These are phyloP conservation scores for Aphanomyces euteiches DNA, from an alignment of 352 stramenopile species.

Conservation along the genomic window DNA sequence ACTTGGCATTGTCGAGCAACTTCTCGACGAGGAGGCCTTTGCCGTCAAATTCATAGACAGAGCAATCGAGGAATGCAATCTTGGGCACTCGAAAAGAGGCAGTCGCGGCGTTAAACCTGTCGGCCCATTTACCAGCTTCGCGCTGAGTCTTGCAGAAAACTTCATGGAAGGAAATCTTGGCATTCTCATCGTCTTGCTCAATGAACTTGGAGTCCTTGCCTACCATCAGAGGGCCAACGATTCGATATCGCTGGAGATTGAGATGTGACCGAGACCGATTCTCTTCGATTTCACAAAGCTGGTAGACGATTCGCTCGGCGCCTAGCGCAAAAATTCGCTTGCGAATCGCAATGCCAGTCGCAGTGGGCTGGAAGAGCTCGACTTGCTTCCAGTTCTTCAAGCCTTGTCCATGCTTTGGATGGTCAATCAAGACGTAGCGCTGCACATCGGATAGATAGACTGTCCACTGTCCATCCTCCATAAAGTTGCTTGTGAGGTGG, in stretches of 20 bases:
- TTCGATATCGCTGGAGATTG: neutral
- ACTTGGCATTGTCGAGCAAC: slow-evolving; percentile 30
- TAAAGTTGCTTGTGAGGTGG: neutral
- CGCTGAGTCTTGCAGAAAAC: slow-evolving; percentile 35
- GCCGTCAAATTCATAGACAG: slow-evolving; percentile 27
- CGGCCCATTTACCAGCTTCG: slow-evolving; percentile 19
- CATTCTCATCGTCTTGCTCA: slow-evolving; percentile 15
- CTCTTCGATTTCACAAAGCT: slow-evolving; percentile 27
- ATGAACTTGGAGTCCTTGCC: neutral
- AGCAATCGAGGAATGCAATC: slow-evolving; percentile 36
- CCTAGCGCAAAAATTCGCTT: slow-evolving; percentile 33
- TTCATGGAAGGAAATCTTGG: slow-evolving; percentile 31
- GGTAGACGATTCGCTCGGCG: slow-evolving; percentile 31
- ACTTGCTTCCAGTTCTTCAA: neutral
- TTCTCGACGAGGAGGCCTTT: slow-evolving; percentile 34
- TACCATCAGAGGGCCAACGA: neutral
- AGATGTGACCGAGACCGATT: neutral
- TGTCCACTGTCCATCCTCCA: neutral
- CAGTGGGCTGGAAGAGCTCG: neutral
- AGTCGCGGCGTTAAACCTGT: slow-evolving; percentile 13
- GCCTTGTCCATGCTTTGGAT: neutral
- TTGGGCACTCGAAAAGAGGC: slow-evolving; percentile 12
- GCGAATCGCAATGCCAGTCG: slow-evolving; percentile 21
- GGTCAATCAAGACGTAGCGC: neutral
- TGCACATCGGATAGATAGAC: neutral